A percentile compares a stretch with the other conserved stretches of the same genome.
Evolutionary conservation across 352 stramenopile species (phyloP).

Genomic region (Phytopythium helicoides): DNA sequence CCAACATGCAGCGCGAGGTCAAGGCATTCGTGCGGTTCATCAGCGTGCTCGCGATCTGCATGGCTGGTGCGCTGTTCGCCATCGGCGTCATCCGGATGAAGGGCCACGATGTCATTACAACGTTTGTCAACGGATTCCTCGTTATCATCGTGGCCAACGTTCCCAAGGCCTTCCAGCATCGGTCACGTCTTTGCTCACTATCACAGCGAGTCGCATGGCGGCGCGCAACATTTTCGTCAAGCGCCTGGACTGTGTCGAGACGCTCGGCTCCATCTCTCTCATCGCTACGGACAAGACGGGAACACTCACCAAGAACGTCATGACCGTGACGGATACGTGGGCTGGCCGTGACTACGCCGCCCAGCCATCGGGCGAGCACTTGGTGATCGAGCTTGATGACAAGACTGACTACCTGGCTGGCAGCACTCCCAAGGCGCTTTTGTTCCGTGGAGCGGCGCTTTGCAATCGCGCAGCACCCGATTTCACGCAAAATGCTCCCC

Average conservation of each 20-base stretch:
- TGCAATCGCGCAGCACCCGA: slow-evolving; percentile 39
- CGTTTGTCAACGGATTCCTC: slow-evolving; percentile 47
- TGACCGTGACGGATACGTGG: slow-evolving; percentile 54
- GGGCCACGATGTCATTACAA: slow-evolving; percentile 30
- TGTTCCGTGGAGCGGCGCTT: slow-evolving; percentile 29
- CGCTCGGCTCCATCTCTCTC: slow-evolving; percentile 84
- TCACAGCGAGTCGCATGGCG: slow-evolving; percentile 78
- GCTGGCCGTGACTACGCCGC: slow-evolving; percentile 23
- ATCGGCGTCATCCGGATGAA: slow-evolving; percentile 33
- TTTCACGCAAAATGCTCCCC: not conserved
- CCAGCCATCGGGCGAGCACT: slow-evolving; percentile 22
- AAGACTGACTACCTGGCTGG: slow-evolving; percentile 26
- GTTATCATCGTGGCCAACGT: slow-evolving; percentile 65
- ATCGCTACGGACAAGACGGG: slow-evolving; percentile 93
- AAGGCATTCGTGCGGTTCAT: slow-evolving; percentile 52
- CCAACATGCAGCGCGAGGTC: slow-evolving; percentile 45
- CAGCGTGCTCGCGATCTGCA: slow-evolving; percentile 26
- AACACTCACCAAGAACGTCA: slow-evolving; percentile 84
- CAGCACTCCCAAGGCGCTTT: slow-evolving; percentile 22
- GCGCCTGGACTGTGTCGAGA: slow-evolving; percentile 86
- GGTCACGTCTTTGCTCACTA: slow-evolving; percentile 83
- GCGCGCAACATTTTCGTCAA: slow-evolving; percentile 89
- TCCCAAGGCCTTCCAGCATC: slow-evolving; percentile 90
- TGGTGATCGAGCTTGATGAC: slow-evolving; percentile 33
- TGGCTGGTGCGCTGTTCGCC: slow-evolving; percentile 27